phyloP scores from a whole-genome alignment of 441 rosid genomes.

The Cnidoscolus chayamansa region DNA sequence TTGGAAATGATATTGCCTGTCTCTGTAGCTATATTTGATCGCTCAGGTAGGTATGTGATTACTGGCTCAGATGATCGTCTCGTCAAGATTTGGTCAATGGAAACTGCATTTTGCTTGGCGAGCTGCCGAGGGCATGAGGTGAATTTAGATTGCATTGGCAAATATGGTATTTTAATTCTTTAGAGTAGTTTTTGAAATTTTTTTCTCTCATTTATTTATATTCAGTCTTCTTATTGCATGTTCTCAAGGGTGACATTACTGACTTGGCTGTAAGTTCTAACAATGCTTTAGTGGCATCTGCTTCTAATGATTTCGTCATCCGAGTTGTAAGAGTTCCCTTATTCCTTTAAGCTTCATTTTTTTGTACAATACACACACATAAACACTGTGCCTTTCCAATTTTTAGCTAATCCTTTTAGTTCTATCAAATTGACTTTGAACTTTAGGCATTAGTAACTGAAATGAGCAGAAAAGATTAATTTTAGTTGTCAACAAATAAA shows the following conservation, averaged over 20 bases:
- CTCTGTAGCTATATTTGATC: conserved; percentile 90
- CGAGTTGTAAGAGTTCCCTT: conserved; percentile 69
- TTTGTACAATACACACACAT: not conserved
- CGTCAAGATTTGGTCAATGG: conserved; percentile 99
- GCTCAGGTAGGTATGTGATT: conserved; percentile 89
- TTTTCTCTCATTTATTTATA: conserved; percentile 21
- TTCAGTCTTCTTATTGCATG: conserved; percentile 31
- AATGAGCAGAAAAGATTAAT: not conserved
- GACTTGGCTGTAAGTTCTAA: conserved; percentile 98
- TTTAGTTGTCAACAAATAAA: not conserved
- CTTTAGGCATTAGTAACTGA: not conserved
- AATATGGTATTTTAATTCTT: conserved; percentile 6
- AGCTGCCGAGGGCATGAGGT: conserved; percentile 99
- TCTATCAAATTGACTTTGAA: not conserved
- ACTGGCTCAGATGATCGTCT: conserved; percentile 99
- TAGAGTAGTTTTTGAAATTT: conserved; percentile 5
- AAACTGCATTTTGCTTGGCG: conserved; percentile 97
- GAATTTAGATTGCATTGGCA: conserved; percentile 33
- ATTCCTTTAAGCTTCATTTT: conserved; percentile 20
- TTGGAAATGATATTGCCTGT: conserved; percentile 21
- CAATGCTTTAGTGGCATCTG: conserved; percentile 87
- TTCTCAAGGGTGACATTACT: conserved; percentile 90
- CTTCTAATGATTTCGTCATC: conserved; percentile 91
- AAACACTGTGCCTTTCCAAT: not conserved
- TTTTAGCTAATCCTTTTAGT: not conserved